Base-by-base conservation (phyloP, 192 early-diverging fungal genomes). In the Coemansia pectinata region DNA sequence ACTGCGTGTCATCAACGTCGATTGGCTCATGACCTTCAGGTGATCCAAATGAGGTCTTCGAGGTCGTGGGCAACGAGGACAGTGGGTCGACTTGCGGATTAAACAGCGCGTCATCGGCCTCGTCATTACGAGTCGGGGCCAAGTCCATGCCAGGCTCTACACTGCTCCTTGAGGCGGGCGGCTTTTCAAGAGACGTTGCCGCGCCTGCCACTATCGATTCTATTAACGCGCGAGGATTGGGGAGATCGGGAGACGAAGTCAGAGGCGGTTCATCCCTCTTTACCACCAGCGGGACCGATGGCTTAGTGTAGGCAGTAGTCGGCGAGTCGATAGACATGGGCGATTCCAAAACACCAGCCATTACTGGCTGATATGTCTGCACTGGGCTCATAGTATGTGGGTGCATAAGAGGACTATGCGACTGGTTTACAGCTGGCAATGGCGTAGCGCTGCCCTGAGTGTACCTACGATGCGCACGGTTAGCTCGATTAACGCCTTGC, bases 31-130 rank as follows among this genome's bases (percentile, higher is more conserved):
- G 41, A 10, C 40, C 31, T 5, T 21, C 23, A 9, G 25, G 23
- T 14, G 41, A 6, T 15, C 23, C 39, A 11, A 27, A 23, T 5
- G 29, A 27, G 27, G 27, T n/a, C 8, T 27, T 34, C 47, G 34
- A n/a, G 14, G 50, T n/a, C 25, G 47, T 62, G 14, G 40, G 41
- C 31, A 25, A 19, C 39, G 72, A 57, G 53, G 50, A 47, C 45
- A 59, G 60, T 21, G 68, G 60, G 50, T 70, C 60, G 2, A 63
- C 48, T 6, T 5, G 19, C 15, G 68, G 68, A 29, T 70, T 42
- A 25, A 70, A 70, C 61, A 70, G 17, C 25, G 50, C 66, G 3
- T 55, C 57, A 25, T 62, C 71, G 17, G 40, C 58, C 0, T 17
- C 52, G 27, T 11, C 48, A 25, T 14, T 27, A 29, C 52, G 4